A percentile compares a stretch with the other conserved stretches of the same genome.
phyloP scores from a whole-genome alignment of 768 basidiomycete species.

The Inosperma sp. region DNA sequence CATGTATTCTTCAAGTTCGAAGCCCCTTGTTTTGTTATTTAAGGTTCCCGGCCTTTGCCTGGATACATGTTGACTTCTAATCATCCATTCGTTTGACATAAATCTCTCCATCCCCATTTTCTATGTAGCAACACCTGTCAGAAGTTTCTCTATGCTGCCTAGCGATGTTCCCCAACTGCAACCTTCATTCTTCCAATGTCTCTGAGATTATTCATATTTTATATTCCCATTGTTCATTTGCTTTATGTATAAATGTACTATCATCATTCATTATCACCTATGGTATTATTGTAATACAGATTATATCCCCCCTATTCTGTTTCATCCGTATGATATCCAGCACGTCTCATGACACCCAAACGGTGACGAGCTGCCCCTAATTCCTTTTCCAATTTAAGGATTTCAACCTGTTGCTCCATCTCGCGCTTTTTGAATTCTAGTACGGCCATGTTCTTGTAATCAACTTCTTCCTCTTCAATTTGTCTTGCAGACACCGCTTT shows the following conservation, averaged over 20 bases:
- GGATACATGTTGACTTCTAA: too few relatives aligned
- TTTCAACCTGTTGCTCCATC: constrained; percentile 99
- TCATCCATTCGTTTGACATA: background rate
- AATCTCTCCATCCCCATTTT: background rate
- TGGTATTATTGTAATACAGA: background rate
- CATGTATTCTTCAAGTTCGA: constrained; percentile 9
- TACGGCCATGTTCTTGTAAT: constrained; percentile 89
- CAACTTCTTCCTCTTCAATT: constrained; percentile 70
- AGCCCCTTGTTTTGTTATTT: background rate
- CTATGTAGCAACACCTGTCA: background rate
- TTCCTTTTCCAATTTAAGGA: constrained; percentile 93
- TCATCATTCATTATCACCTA: constrained; percentile 3
- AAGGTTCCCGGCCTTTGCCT: too few relatives aligned
- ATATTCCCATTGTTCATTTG: background rate
- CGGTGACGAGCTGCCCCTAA: constrained; percentile 80
- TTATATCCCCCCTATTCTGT: constrained; percentile 45
- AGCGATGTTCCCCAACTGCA: too few relatives aligned
- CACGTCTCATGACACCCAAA: constrained; percentile 80
- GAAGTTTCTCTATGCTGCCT: background rate
- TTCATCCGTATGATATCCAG: constrained; percentile 86
- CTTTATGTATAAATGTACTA: constrained; percentile 4
- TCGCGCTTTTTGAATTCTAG: constrained; percentile 96
- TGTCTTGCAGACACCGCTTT: constrained; percentile 90
- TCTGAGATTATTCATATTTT: background rate
- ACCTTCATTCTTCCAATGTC: too few relatives aligned